A percentile compares a stretch with the other conserved stretches of the same genome.
These are phyloP conservation scores for Breynia disticha DNA, from an alignment of 441 rosid genomes.

Conservation along the genomic window DNA sequence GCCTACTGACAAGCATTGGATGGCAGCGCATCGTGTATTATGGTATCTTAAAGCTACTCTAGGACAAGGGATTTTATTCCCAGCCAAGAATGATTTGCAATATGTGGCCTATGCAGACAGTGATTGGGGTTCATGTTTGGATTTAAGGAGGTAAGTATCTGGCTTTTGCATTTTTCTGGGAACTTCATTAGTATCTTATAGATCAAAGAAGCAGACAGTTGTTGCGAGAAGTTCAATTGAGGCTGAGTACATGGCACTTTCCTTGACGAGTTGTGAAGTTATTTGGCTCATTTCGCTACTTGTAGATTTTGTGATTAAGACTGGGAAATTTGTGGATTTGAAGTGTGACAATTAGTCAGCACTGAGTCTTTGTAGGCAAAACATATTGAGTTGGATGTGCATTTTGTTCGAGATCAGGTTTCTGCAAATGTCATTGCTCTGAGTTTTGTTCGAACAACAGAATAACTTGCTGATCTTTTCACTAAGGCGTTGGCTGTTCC, in stretches of 20 bases:
- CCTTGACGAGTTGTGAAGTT: not conserved
- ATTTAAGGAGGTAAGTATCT: not conserved
- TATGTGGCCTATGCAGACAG: not conserved
- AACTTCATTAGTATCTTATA: not conserved
- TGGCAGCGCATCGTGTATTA: not conserved
- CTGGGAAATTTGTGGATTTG: not conserved
- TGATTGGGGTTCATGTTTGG: not conserved
- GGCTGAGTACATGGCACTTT: not conserved
- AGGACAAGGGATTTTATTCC: not conserved
- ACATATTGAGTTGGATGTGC: not conserved
- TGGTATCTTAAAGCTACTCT: not conserved
- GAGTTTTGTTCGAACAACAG: not conserved
- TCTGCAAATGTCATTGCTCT: not conserved
- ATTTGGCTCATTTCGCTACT: not conserved
- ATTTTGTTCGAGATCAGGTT: not conserved
- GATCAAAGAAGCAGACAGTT: not conserved
- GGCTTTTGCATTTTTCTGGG: not conserved
- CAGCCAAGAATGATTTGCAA: not conserved
- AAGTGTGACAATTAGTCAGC: not conserved
- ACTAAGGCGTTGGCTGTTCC: not conserved
- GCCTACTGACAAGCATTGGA: not conserved
- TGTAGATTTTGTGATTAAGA: not conserved
- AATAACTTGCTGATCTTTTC: not conserved
- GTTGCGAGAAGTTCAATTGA: not conserved
- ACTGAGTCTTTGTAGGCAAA: not conserved